phyloP scores from a whole-genome alignment of 1,284 basidiomycete species.

The Ceratobasidium papillatum region DNA sequence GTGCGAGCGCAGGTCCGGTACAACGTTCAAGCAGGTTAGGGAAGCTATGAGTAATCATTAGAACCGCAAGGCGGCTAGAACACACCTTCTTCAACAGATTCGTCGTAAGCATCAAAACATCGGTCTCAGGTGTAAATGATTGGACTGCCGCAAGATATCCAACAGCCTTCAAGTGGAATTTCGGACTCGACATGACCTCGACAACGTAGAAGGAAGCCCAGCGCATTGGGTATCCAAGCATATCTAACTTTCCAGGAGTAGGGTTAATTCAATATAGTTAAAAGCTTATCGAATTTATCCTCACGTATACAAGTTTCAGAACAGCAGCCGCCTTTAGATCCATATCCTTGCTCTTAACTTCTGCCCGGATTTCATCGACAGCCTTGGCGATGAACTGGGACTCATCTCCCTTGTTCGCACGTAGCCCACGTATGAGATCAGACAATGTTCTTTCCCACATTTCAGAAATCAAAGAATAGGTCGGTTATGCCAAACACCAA shows the following conservation, averaged over 20 bases:
- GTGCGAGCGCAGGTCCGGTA: not conserved
- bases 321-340: constrained; percentile 95
- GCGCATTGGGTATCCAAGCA: constrained; percentile 90
- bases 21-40: constrained; percentile 36
- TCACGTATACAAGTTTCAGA: constrained; percentile 95
- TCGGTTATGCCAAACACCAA: too few species aligned
- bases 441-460: constrained; percentile 96
- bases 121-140: constrained; percentile 93
- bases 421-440: constrained; percentile 89
- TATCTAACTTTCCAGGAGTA: constrained; percentile 73
- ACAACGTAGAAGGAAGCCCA: constrained; percentile 96
- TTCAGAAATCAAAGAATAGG: not conserved
- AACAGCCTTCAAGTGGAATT: constrained; percentile 91
- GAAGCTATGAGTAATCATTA: constrained; percentile 5
- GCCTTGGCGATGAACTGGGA: constrained; percentile 81
- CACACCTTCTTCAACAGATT: constrained; percentile 96
- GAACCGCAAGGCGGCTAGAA: not conserved
- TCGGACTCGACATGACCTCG: constrained; percentile 95
- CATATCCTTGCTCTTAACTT: constrained; percentile 95
- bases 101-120: constrained; percentile 97
- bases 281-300: constrained; percentile 51
- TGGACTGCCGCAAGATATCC: constrained; percentile 95
- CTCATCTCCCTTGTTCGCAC: constrained; percentile 84
- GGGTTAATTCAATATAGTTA: not conserved
- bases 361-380: constrained; percentile 86